A percentile compares a stretch with the other conserved stretches of the same genome.
phyloP scores from a whole-genome alignment of 306 rosid species.

The Prunus mongolica region DNA sequence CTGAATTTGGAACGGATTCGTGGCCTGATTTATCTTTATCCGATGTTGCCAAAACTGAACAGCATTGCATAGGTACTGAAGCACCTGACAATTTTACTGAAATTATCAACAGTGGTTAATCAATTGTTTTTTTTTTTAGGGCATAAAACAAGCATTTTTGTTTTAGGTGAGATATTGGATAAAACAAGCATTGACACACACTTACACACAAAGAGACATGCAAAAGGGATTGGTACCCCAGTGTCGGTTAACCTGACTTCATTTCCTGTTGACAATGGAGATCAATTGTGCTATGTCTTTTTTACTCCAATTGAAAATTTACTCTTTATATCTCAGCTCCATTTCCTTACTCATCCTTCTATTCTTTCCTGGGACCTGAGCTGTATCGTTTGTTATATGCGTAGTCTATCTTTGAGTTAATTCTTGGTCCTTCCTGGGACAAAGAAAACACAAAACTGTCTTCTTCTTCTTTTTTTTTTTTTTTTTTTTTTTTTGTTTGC shows the following conservation, averaged over 20 bases:
- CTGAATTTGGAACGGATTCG: conserved; percentile 39
- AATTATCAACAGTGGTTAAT: conserved; percentile 34
- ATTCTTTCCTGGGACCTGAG: no score
- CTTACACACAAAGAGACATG: neutral
- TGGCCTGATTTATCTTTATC: conserved; percentile 66
- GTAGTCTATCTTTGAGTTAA: neutral
- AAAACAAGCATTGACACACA: neutral
- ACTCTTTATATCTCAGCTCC: no score
- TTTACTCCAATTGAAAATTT: neutral
- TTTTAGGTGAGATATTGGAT: neutral
- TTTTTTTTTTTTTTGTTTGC: neutral
- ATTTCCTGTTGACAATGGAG: neutral
- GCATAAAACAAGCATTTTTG: neutral
- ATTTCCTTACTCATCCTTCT: neutral
- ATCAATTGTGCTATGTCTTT: neutral
- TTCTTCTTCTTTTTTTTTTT: neutral
- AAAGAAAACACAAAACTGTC: no score
- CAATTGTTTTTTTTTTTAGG: conserved; percentile 7
- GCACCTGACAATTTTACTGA: conserved; percentile 37
- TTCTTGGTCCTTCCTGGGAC: neutral
- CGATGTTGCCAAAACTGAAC: conserved; percentile 42
- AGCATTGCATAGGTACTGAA: conserved; percentile 42
- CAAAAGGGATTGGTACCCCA: neutral
- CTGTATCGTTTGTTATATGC: neutral
- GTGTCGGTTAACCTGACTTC: neutral